A percentile compares a stretch with the other conserved stretches of the same genome.
These are phyloP conservation scores for Trichoderma sp. DNA, from an alignment of 2,329 filamentous ascomycete genomes.

Conservation along the genomic window DNA sequence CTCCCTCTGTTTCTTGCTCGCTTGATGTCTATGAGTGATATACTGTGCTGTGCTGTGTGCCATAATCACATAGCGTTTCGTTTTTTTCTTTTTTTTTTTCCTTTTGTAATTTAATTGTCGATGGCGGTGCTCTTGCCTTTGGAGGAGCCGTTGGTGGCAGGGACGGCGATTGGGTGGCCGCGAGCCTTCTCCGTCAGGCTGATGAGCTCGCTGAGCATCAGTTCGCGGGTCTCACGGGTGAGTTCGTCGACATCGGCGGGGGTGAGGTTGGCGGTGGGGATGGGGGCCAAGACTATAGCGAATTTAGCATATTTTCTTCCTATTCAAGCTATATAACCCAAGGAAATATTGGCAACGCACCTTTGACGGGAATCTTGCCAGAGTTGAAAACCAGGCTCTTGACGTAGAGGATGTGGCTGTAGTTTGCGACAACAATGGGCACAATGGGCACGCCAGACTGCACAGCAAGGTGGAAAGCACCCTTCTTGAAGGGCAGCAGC, in stretches of 20 bases:
- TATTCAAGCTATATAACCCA: background rate
- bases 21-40: background rate
- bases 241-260: conserved; percentile 77
- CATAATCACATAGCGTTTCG: background rate
- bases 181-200: conserved; percentile 54
- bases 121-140: conserved; percentile 37
- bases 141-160: conserved; percentile 30
- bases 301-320: background rate
- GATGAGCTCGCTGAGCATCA: conserved; percentile 71
- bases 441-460: conserved; percentile 93
- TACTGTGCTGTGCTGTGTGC: too few relatives aligned
- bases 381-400: conserved; percentile 65
- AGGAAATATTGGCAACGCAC: conserved; percentile 44
- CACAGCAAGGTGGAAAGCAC: conserved; percentile 92
- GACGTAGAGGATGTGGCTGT: conserved; percentile 69
- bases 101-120: conserved; percentile 28
- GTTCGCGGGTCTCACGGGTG: conserved; percentile 65
- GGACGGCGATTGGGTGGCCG: conserved; percentile 41
- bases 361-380: conserved; percentile 73
- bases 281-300: conserved; percentile 71
- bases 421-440: conserved; percentile 79
- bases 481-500: conserved; percentile 97
- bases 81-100: conserved; percentile 2
- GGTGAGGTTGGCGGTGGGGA: conserved; percentile 72
- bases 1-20: background rate